Percentiles rank a stretch among this genome's conserved stretches.
Evolutionary conservation across 768 basidiomycete genomes (phyloP).

Genomic region (Lactarius deliciosus): DNA sequence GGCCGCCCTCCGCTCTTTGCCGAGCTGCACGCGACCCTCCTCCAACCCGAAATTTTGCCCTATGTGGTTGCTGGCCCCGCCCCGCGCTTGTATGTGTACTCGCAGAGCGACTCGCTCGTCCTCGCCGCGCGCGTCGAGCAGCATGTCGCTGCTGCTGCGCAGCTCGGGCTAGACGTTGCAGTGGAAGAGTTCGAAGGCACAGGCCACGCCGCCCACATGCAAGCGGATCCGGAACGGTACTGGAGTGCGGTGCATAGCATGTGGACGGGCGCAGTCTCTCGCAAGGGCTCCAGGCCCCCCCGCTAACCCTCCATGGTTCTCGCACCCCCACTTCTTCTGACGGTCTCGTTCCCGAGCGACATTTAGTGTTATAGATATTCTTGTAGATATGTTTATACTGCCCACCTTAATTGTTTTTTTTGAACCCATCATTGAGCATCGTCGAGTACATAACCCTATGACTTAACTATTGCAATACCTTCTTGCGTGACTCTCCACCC

Average conservation of each 20-base stretch:
- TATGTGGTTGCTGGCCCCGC: constrained; percentile 4
- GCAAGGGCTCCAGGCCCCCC: neutral
- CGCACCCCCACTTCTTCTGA: neutral
- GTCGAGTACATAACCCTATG: neutral
- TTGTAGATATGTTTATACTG: neutral
- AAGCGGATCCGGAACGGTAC: constrained; percentile 28
- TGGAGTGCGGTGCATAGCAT: constrained; percentile 26
- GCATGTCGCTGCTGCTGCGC: constrained; percentile 22
- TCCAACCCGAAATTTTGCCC: constrained; percentile 26
- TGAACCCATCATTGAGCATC: neutral
- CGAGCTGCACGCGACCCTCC: constrained; percentile 25
- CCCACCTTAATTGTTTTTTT: neutral
- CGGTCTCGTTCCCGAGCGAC: neutral
- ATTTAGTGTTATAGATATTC: neutral
- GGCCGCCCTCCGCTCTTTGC: constrained; percentile 23
- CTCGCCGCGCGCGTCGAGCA: constrained; percentile 21
- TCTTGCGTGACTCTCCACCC: neutral
- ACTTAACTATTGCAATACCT: neutral
- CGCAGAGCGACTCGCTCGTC: constrained; percentile 28
- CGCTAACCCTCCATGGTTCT: neutral
- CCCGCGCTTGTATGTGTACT: constrained; percentile 29
- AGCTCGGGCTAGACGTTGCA: constrained; percentile 26
- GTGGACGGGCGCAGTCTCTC: constrained; percentile 24
- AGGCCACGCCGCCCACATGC: constrained; percentile 28
- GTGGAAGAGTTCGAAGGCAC: constrained; percentile 28